Evolutionary conservation across 768 basidiomycete genomes (phyloP), one percentile per base, ranked within the genome.

Genomic region (Russula compacta): DNA sequence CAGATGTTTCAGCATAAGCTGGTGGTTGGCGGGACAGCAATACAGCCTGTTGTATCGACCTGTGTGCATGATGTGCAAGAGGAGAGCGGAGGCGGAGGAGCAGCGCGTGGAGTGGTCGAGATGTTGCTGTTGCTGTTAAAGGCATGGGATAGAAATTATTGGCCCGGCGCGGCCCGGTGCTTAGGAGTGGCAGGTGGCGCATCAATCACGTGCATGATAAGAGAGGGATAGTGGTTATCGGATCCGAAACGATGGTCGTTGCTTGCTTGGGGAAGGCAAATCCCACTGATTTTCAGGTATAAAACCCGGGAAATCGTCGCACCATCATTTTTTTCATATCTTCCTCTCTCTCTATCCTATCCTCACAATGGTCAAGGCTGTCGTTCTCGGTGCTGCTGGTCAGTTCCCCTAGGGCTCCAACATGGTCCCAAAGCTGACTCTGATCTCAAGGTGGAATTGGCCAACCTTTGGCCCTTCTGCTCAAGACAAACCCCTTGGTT

Each of bases 381-480:
- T 92, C 71, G 93, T 98, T 67, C 94, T 98, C 72, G 95, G 95
- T 74, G 95, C 95, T 77, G 87, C 91, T 74, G 93, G 92, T 91
- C 68, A 56, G 75, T 69, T 2, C 17, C 10, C 15, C 15, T 11
- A 14, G 14, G n/a, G 17, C 43, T 47, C 7, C 12, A 11, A 33
- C 19, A 10, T 15, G 6, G 10, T 33, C 48, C 46, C 49, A 29
- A 60, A 59, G 58, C 60, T 60, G 51, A 56, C 50, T 6, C 39
- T 33, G 14, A 33, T 48, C 47, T 60, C 24, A 63, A 92, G 93
- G 92, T 73, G 95, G 95, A 74, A 98, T 98, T 70, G 95, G 95
- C 71, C 95, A 97, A 79, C 94, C 95, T 63, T 79, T 98, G 73
- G 83, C 95, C 21, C 86, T 98, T 61, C 80, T 98, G 59, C 80